Evolutionary conservation across 176 grass and related monocot genomes (phyloP).

Genomic region (Triticum monococcum): DNA sequence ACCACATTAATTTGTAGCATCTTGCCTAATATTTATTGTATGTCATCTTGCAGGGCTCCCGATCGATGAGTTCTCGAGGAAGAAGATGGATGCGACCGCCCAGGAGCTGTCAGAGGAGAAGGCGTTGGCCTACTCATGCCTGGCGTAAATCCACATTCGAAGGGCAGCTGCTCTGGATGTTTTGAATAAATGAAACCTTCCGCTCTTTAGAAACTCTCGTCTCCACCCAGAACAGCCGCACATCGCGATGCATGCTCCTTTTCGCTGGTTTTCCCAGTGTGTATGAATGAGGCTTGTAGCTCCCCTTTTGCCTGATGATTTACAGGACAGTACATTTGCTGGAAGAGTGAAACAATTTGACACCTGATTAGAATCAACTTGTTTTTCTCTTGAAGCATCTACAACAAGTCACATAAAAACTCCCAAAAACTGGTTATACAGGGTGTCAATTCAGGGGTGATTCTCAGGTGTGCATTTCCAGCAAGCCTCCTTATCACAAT

Average conservation of each 20-base stretch:
- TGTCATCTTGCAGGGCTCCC: slow-evolving; percentile 54
- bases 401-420: no score
- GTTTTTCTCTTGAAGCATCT: neutral
- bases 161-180: slow-evolving; percentile 26
- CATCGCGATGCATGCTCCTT: neutral
- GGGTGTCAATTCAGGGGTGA: no score
- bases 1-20: neutral
- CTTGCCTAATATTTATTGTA: slow-evolving; percentile 6
- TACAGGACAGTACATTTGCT: slow-evolving; percentile 14
- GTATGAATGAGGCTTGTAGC: slow-evolving; percentile 32
- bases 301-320: slow-evolving; percentile 43
- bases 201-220: slow-evolving; percentile 6
- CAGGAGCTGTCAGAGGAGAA: slow-evolving; percentile 89
- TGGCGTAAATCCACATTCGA: slow-evolving; percentile 43
- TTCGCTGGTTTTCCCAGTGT: slow-evolving; percentile 36
- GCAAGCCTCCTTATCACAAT: no score
- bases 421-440: no score
- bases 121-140: slow-evolving; percentile 87
- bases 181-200: slow-evolving; percentile 53
- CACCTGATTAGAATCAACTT: neutral
- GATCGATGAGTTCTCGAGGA: slow-evolving; percentile 85
- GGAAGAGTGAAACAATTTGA: neutral
- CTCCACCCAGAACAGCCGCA: slow-evolving; percentile 10
- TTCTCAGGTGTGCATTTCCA: no score
- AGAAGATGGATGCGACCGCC: slow-evolving; percentile 89